These are phyloP conservation scores for Rubia balearica DNA, from an alignment of 305 asterid genomes.

Conservation along the genomic window DNA sequence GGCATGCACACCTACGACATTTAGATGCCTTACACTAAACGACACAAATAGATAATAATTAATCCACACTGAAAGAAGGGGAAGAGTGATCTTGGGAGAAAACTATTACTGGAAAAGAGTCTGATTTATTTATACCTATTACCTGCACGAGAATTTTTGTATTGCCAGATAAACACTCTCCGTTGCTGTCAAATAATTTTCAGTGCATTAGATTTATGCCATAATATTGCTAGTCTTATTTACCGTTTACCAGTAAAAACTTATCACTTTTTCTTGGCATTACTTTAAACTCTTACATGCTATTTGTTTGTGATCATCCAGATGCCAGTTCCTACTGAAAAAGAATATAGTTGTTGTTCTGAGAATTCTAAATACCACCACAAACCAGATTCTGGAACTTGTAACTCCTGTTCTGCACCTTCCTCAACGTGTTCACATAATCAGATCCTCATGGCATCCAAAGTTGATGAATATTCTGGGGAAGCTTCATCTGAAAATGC, in stretches of 20 bases:
- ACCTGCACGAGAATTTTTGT: no score
- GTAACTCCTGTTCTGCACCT: slow-evolving; percentile 63
- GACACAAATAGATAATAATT: no score
- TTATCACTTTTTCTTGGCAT: slow-evolving; percentile 10
- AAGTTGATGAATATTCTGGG: slow-evolving; percentile 49
- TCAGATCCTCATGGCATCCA: slow-evolving; percentile 48
- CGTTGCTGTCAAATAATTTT: not conserved
- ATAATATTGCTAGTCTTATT: slow-evolving; percentile 1
- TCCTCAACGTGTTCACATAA: slow-evolving; percentile 61
- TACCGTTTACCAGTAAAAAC: slow-evolving; percentile 1
- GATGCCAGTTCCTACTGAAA: slow-evolving; percentile 39
- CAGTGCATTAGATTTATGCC: not conserved
- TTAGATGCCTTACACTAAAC: no score
- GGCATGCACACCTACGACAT: not conserved
- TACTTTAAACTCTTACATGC: slow-evolving; percentile 4
- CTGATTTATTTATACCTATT: no score
- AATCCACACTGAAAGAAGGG: no score
- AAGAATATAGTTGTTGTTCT: slow-evolving; percentile 27
- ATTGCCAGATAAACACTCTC: not conserved
- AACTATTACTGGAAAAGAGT: no score
- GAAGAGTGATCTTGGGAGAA: no score
- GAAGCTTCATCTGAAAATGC: slow-evolving; percentile 47
- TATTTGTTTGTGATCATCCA: slow-evolving; percentile 24
- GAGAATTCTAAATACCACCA: slow-evolving; percentile 30
- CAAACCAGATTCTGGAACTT: slow-evolving; percentile 44